These are phyloP conservation scores for Mallotus repandus DNA, from an alignment of 441 rosid species.

Conservation along the genomic window DNA sequence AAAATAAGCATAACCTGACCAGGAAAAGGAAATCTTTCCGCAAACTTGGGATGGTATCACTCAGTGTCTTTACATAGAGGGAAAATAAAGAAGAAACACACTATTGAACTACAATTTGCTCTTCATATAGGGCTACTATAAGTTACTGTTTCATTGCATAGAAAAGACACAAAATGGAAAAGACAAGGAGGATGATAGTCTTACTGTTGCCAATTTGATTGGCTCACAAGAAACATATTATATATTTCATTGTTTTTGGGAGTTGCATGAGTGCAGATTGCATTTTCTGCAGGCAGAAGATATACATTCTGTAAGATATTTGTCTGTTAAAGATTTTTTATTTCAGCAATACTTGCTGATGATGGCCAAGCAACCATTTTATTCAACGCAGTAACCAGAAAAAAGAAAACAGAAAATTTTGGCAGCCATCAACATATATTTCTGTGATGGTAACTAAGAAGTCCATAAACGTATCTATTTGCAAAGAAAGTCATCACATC, in stretches of 20 bases:
- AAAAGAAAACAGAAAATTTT: too few species aligned
- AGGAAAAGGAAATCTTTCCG: background rate
- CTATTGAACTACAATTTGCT: background rate
- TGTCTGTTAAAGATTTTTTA: background rate
- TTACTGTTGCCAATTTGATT: conserved; percentile 4
- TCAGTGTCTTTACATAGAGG: background rate
- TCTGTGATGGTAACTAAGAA: background rate
- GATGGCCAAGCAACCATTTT: background rate
- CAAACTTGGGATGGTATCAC: background rate
- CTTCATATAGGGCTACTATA: background rate
- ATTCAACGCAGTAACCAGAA: background rate
- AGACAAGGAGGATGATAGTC: background rate
- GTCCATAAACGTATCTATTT: background rate
- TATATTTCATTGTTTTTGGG: background rate
- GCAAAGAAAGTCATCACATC: background rate
- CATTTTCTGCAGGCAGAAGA: background rate
- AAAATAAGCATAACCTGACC: background rate
- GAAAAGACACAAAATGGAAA: background rate
- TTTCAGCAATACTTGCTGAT: background rate
- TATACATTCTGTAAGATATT: background rate
- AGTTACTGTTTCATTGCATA: background rate
- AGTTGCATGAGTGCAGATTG: background rate
- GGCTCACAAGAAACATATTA: background rate
- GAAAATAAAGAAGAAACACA: background rate
- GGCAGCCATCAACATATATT: background rate